Conservation (phyloP, 768 basidiomycete species). For the Rhodotorula diobovata region DNA sequence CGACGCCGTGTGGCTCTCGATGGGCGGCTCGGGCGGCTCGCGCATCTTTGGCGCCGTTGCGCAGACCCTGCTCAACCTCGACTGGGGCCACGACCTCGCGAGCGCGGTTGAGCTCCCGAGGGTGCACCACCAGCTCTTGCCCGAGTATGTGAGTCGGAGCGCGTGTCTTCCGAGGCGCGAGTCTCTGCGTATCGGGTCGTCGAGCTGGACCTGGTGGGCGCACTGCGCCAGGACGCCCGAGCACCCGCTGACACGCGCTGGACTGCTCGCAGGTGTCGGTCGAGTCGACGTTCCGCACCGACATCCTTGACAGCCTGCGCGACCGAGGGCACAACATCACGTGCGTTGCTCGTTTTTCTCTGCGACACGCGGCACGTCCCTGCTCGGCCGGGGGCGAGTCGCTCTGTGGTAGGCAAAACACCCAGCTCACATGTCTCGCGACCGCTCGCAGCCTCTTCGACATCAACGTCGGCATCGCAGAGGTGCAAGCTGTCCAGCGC, state of each 20-base stretch:
- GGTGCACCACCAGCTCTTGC: slow-evolving; percentile 81
- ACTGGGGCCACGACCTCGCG: slow-evolving; percentile 74
- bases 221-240: no score
- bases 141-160: slow-evolving; percentile 48
- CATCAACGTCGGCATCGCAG: slow-evolving; percentile 67
- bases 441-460: slow-evolving; percentile 54
- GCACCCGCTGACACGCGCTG: no score
- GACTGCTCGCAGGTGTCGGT: slow-evolving; percentile 51
- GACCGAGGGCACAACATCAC: slow-evolving; percentile 67
- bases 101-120: slow-evolving; percentile 79
- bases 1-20: slow-evolving; percentile 66
- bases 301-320: slow-evolving; percentile 58
- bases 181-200: background rate
- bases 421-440: background rate
- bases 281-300: slow-evolving; percentile 60
- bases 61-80: slow-evolving; percentile 66
- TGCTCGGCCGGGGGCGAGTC: no score
- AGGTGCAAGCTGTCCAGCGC: slow-evolving; percentile 58
- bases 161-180: background rate
- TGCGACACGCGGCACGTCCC: no score
- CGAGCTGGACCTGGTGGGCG: no score
- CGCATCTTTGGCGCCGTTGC: slow-evolving; percentile 75
- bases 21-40: slow-evolving; percentile 84
- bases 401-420: no score
- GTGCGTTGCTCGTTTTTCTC: slow-evolving; percentile 44